These are phyloP conservation scores for Myotisia sp. DNA, from an alignment of 2,329 filamentous ascomycete species.

Conservation along the genomic window DNA sequence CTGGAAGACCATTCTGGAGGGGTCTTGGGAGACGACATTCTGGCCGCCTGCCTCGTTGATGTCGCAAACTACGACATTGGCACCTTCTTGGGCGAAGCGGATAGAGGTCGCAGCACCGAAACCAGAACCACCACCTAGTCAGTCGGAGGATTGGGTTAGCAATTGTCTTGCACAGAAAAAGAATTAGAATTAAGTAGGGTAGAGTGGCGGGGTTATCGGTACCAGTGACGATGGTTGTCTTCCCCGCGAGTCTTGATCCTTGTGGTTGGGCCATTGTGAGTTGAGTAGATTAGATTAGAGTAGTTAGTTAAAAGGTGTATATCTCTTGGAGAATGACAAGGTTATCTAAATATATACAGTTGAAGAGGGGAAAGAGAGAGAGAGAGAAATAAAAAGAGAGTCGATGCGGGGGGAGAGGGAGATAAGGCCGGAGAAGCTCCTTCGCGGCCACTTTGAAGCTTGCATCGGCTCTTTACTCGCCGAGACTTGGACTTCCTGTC, in stretches of 20 bases:
- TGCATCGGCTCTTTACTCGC: no score
- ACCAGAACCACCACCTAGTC: conserved; percentile 27
- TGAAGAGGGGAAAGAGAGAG: no score
- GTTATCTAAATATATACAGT: no score
- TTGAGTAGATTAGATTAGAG: no score
- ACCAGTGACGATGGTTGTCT: conserved; percentile 35
- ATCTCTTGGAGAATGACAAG: no score
- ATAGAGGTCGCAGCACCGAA: conserved; percentile 30
- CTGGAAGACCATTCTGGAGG: conserved; percentile 20
- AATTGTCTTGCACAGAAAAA: no score
- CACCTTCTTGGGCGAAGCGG: conserved; percentile 28
- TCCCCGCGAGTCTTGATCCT: conserved; percentile 27
- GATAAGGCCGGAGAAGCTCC: no score
- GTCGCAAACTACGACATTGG: conserved; percentile 29
- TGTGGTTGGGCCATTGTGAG: conserved; percentile 7
- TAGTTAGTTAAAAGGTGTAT: no score
- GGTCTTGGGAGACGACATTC: conserved; percentile 19
- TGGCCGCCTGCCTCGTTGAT: conserved; percentile 26
- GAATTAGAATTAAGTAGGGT: background rate
- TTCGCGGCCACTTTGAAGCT: no score
- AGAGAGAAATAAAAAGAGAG: no score
- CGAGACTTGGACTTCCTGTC: no score
- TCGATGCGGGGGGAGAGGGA: no score
- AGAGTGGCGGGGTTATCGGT: background rate
- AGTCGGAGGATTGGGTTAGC: background rate